Percentiles rank a stretch among this genome's conserved stretches.
Evolutionary conservation across 768 basidiomycete genomes (phyloP).

Genomic region (Myochromella boudieri): DNA sequence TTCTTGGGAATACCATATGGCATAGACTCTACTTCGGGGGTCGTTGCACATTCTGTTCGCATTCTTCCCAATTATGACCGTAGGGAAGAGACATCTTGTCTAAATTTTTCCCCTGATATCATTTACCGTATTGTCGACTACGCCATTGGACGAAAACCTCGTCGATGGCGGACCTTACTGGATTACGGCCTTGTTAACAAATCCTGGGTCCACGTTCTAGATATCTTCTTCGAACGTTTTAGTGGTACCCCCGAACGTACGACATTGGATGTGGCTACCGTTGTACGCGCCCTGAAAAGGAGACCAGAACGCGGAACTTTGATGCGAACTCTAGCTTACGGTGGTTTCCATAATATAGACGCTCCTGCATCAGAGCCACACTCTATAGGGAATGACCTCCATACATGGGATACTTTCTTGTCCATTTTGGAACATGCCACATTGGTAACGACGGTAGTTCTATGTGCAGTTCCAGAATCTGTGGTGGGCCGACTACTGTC

Average conservation of each 20-base stretch:
- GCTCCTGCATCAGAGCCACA: too few relatives aligned
- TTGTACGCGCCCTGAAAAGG: background rate
- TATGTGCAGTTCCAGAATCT: background rate
- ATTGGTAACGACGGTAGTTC: background rate
- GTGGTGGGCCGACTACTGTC: background rate
- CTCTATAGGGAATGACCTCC: too few relatives aligned
- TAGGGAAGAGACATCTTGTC: background rate
- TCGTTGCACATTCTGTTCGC: background rate
- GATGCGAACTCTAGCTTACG: background rate
- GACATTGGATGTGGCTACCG: too few relatives aligned
- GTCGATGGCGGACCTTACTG: background rate
- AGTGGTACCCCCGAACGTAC: background rate
- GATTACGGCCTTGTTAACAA: background rate
- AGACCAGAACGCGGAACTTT: background rate
- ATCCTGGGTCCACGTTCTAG: background rate
- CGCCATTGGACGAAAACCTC: background rate
- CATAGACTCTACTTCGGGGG: background rate
- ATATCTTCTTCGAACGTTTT: background rate
- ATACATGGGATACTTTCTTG: background rate
- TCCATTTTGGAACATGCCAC: background rate
- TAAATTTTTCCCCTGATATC: background rate
- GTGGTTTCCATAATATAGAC: background rate
- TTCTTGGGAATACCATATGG: background rate
- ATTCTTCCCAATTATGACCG: background rate
- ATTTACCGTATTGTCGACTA: background rate